Evolutionary conservation across 495 filamentous ascomycete genomes (phyloP).

Genomic region (Penicillium paxilli): DNA sequence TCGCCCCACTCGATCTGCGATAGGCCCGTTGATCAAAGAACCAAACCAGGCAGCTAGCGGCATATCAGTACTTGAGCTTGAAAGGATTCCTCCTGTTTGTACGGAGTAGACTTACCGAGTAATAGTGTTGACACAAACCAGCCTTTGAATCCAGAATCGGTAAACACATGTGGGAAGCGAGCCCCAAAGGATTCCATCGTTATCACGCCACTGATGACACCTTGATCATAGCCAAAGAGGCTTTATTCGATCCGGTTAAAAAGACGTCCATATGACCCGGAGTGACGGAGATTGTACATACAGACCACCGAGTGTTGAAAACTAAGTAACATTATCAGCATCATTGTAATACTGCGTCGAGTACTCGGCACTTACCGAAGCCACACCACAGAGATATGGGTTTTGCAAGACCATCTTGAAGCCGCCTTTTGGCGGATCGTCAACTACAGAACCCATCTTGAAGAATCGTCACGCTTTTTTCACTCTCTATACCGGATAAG

Average conservation of each 20-base stretch:
- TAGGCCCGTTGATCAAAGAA: slow-evolving; percentile 70
- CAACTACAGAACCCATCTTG: slow-evolving; percentile 19
- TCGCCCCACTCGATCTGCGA: slow-evolving; percentile 71
- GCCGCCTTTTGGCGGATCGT: slow-evolving; percentile 26
- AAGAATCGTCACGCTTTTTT: background rate
- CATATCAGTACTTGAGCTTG: background rate
- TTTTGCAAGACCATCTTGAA: slow-evolving; percentile 36
- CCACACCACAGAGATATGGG: slow-evolving; percentile 43
- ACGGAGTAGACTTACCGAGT: slow-evolving; percentile 56
- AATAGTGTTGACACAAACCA: slow-evolving; percentile 81
- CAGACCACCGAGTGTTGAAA: slow-evolving; percentile 61
- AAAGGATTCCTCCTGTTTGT: background rate
- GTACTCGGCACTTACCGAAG: slow-evolving; percentile 31
- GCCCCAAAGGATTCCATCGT: slow-evolving; percentile 45
- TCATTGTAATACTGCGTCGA: background rate
- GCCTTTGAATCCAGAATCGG: slow-evolving; percentile 66
- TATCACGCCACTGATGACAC: slow-evolving; percentile 39
- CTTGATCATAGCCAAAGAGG: slow-evolving; percentile 43
- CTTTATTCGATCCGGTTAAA: background rate
- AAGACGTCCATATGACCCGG: background rate
- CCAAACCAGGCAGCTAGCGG: slow-evolving; percentile 75
- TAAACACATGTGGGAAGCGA: slow-evolving; percentile 64
- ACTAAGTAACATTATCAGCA: slow-evolving; percentile 22
- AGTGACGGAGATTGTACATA: background rate
- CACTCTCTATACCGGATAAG: background rate